Evolutionary conservation across 2,329 filamentous ascomycete species (phyloP), one percentile per base, ranked within the genome.

Genomic region (Colletotrichum sp.): DNA sequence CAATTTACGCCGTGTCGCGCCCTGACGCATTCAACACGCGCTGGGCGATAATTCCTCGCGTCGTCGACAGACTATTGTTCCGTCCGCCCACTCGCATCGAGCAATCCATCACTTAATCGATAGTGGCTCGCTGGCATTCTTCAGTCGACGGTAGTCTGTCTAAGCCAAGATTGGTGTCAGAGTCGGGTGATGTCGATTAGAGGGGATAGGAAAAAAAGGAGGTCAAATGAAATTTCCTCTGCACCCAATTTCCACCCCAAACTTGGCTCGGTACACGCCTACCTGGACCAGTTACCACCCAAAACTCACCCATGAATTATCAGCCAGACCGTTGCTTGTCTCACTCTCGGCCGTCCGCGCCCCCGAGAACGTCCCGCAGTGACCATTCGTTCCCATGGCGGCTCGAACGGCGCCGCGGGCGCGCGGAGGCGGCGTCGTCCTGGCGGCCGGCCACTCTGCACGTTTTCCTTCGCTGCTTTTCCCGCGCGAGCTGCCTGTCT

Each of bases 1-100:
- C 61, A 66, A 73, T 70, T 65, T 70, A 33, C 71, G 67, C 67
- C 61, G 55, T 66, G 67, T 71, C 67, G 71, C 71, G 71, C 68
- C 67, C 66, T 31, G 11, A 33, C 24, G 8, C 36, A 18, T 24
- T 33, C 27, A n/a, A 59, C 27, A 36, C 55, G 65, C 65, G 65
- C 55, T 47, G 65, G 65, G 54, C 66, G 66, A 59, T 27, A 29
- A 38, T 38, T 51, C 33, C 21, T 36, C 38, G 63, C 59, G 59
- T 43, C 34, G 59, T 63, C 38, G 38, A 47, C 38, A 47, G 38
- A 47, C 57, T 31, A 59, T 31, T 7, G 18, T 59, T 8, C 24
- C 29, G 16, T 33, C 29, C 38, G 38, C 38, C 38, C 38, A 47
- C 18, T 21, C 11, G 38, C 18, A 47, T 47, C 38, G 38, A 47